Conservation (phyloP, 148 eudicot genomes). For the Cornus controversa region DNA sequence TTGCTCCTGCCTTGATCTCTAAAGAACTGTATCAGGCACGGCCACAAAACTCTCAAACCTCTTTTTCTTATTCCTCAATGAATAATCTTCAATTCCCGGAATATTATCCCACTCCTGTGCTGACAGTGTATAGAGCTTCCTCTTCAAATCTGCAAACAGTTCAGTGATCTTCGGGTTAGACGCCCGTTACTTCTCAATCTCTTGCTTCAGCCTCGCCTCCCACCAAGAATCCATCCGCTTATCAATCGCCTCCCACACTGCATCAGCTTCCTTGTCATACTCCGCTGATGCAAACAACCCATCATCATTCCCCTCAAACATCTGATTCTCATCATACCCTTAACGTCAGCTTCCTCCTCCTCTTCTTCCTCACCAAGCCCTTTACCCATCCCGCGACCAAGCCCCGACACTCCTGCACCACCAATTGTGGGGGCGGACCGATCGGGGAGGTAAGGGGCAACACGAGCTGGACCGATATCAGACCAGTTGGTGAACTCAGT, state of each 20-base stretch:
- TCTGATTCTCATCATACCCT: constrained; percentile 90
- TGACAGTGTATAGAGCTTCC: constrained; percentile 67
- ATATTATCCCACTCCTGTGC: constrained; percentile 81
- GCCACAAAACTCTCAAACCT: constrained; percentile 93
- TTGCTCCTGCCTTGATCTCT: constrained; percentile 92
- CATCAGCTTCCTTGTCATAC: constrained; percentile 92
- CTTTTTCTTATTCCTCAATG: constrained; percentile 83
- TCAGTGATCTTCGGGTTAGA: constrained; percentile 89
- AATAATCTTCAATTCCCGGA: constrained; percentile 89
- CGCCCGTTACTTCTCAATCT: constrained; percentile 84
- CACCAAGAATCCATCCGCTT: constrained; percentile 91
- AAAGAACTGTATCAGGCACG: constrained; percentile 81
- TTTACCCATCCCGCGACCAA: constrained; percentile 64
- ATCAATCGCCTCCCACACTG: constrained; percentile 87
- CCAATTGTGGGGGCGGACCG: constrained; percentile 55
- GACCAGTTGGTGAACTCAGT: constrained; percentile 96
- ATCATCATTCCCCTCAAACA: constrained; percentile 93
- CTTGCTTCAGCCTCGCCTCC: constrained; percentile 88
- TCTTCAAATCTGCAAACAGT: constrained; percentile 87
- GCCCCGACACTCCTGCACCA: constrained; percentile 51
- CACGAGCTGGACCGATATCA: constrained; percentile 92
- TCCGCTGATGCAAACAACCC: constrained; percentile 89
- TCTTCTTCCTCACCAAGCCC: constrained; percentile 68
- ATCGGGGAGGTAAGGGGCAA: constrained; percentile 83
- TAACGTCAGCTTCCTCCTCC: constrained; percentile 65